Conservation (phyloP, 805 yeast genomes). For the Ogataea naganishii region DNA sequence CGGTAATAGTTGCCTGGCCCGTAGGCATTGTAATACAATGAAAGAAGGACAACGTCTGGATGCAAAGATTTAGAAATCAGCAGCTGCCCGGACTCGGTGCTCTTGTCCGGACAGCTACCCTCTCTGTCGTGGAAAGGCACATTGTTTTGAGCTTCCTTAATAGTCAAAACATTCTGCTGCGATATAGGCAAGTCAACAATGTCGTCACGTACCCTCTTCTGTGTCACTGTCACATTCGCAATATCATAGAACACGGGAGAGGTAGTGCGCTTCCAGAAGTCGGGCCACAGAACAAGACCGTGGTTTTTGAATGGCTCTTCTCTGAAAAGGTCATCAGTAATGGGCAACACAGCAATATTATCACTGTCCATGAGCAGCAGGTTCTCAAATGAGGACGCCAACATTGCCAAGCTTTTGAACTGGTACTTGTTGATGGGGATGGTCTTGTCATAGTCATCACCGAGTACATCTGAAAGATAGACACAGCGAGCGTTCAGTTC, state of each 20-base stretch:
- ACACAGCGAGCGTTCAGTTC: constrained; percentile 31
- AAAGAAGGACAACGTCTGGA: constrained; percentile 42
- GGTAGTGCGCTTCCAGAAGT: constrained; percentile 59
- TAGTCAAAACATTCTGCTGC: constrained; percentile 9
- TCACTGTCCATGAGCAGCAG: constrained; percentile 38
- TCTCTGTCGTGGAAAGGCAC: constrained; percentile 49
- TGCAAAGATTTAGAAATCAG: constrained; percentile 48
- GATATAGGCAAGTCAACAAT: constrained; percentile 15
- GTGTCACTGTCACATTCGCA: constrained; percentile 31
- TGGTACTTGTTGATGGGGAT: constrained; percentile 23
- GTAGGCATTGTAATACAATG: constrained; percentile 51
- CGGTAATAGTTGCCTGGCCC: constrained; percentile 55
- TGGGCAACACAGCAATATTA: constrained; percentile 38
- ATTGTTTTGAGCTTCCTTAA: constrained; percentile 11
- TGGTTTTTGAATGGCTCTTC: constrained; percentile 32
- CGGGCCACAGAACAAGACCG: constrained; percentile 59
- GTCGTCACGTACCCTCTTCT: constrained; percentile 26
- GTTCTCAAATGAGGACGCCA: constrained; percentile 39
- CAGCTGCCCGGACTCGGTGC: constrained; percentile 60
- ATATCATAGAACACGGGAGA: constrained; percentile 51
- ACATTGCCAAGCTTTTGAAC: constrained; percentile 28
- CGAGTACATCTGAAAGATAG: constrained; percentile 28
- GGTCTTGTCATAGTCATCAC: constrained; percentile 16
- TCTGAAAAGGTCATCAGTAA: constrained; percentile 41
- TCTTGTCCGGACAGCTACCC: constrained; percentile 53